A percentile compares a stretch with the other conserved stretches of the same genome.
These are phyloP conservation scores for Aspergillus pseudoterreus DNA, from an alignment of 2,329 filamentous ascomycete species.

Conservation along the genomic window DNA sequence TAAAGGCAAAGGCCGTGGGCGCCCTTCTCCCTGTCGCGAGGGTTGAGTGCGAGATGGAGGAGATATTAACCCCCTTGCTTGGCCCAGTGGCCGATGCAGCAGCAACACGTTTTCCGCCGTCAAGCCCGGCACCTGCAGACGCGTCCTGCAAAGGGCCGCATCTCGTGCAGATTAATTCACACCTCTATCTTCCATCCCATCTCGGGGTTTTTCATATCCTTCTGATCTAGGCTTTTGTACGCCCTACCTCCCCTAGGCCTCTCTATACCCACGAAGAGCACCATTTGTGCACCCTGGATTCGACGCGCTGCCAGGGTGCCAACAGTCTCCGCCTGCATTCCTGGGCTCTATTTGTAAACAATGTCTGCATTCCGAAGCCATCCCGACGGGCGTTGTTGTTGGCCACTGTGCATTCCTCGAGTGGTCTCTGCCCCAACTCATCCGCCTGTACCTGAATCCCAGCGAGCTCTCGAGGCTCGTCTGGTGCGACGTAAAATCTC, in stretches of 20 bases:
- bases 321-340: conserved; percentile 29
- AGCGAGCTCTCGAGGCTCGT: conserved; percentile 15
- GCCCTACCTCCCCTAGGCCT: neutral
- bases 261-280: neutral
- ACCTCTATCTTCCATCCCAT: conserved; percentile 19
- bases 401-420: conserved; percentile 30
- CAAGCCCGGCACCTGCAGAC: conserved; percentile 26
- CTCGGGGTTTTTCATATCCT: conserved; percentile 12
- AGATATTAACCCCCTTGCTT: conserved; percentile 31
- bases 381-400: conserved; percentile 20
- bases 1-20: conserved; percentile 18
- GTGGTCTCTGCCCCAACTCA: conserved; percentile 28
- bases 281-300: conserved; percentile 14
- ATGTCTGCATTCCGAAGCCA: conserved; percentile 29
- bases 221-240: conserved; percentile 5
- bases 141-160: conserved; percentile 22
- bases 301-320: conserved; percentile 9
- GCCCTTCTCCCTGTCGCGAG: conserved; percentile 30
- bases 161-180: conserved; percentile 24
- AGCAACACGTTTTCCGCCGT: conserved; percentile 35
- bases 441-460: conserved; percentile 20
- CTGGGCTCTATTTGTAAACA: conserved; percentile 22
- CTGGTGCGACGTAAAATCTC: conserved; percentile 31
- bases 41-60: conserved; percentile 21
- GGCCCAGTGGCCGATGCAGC: conserved; percentile 12